Evolutionary conservation across 2,329 filamentous ascomycete genomes (phyloP), one percentile per base, ranked within the genome.

Genomic region (Trichoderma sp.): DNA sequence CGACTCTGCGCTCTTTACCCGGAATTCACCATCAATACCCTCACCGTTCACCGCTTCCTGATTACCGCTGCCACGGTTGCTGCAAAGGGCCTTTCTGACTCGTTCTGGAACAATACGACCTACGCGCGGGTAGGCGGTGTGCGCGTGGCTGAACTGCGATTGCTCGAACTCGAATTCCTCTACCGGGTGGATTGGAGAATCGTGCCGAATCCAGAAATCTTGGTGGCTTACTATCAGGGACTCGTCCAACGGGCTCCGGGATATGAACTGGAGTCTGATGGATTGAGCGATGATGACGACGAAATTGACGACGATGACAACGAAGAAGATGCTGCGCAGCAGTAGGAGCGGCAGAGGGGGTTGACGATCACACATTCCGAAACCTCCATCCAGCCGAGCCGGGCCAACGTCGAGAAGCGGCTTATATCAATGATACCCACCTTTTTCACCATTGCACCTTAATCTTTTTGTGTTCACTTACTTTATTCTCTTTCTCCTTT

Each of bases 71-170:
- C 94, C 11, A 97, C 96, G 0, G 96, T 99, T 5, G 96, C 95
- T 7, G 93, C 94, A 68, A 99, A 99, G 80, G 96, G 96, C 0
- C 86, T 99, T 14, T 97, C 94, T 37, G 96, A 99, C 79, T 94
- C 92, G 35, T 99, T 99, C 79, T 97, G 96, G 94, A 98, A 97
- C 72, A 99, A 99, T 80, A 93, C 93, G 33, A 97, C 95, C 0
- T 99, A 99, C 78, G 94, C 96, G 47, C 87, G 93, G 68, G 94
- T 99, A 0, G 96, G 96, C 5, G 96, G 96, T 72, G 94, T 99
- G 61, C 94, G 93, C 73, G 86, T 97, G 47, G 89, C 91, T 60
- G 96, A 99, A 80, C 83, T 99, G 72, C 96, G 96, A 70, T 84
- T 97, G 68, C 83, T 99, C 11, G 96, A 99, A 79, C 85, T 99